These are phyloP conservation scores for Fonsecaea erecta DNA, from an alignment of 2,329 filamentous ascomycete species.

Conservation along the genomic window DNA sequence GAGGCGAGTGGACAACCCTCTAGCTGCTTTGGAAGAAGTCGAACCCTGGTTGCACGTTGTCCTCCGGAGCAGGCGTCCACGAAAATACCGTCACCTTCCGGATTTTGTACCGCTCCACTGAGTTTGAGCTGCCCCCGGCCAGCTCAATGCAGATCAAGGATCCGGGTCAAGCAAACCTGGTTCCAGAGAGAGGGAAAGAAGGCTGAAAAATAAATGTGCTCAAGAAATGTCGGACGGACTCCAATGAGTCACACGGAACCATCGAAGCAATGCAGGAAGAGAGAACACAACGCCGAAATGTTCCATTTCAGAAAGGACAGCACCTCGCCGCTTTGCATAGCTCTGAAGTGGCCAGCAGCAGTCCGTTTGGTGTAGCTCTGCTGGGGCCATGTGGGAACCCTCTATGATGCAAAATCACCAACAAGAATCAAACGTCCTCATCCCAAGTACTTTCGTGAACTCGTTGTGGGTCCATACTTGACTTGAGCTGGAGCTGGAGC, in stretches of 20 bases:
- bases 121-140: conserved; percentile 37
- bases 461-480: background rate
- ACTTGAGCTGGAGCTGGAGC: background rate
- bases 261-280: background rate
- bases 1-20: background rate
- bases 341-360: background rate
- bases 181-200: background rate
- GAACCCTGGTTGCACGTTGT: background rate
- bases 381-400: background rate
- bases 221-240: background rate
- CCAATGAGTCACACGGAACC: background rate
- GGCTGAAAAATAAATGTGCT: background rate
- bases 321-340: background rate
- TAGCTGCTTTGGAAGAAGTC: no score
- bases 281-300: background rate
- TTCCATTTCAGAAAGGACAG: background rate
- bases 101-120: background rate
- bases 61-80: background rate
- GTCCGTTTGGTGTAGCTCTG: background rate
- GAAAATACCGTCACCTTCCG: background rate
- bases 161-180: background rate
- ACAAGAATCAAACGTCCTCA: background rate
- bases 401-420: background rate
- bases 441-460: background rate
- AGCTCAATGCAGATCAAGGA: background rate